phyloP scores from a whole-genome alignment of 2,329 filamentous ascomycete species.

The Ascochyta rabiei region DNA sequence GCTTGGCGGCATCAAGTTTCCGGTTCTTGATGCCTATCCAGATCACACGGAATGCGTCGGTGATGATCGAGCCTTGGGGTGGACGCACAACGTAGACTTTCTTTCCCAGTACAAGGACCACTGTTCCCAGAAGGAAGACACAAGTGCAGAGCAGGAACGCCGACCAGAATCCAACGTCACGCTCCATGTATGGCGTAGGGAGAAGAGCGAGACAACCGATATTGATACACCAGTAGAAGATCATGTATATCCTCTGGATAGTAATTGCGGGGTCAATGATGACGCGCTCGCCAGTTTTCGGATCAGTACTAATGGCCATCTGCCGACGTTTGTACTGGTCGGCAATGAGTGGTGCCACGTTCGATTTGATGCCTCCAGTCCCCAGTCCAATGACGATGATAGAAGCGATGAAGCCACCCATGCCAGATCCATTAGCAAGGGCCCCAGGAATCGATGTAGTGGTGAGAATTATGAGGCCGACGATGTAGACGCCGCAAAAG shows the following conservation, averaged over 20 bases:
- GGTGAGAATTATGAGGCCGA: conserved; percentile 71
- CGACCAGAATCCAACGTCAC: conserved; percentile 72
- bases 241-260: conserved; percentile 59
- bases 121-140: conserved; percentile 69
- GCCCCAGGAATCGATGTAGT: conserved; percentile 68
- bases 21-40: conserved; percentile 61
- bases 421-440: conserved; percentile 64
- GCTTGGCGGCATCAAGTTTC: conserved; percentile 69
- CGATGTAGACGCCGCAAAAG: conserved; percentile 67
- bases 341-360: conserved; percentile 64
- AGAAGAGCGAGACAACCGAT: conserved; percentile 71
- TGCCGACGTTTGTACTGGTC: conserved; percentile 54
- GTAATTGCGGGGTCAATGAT: conserved; percentile 56
- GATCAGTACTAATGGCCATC: conserved; percentile 51
- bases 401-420: conserved; percentile 67
- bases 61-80: conserved; percentile 47
- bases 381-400: conserved; percentile 74
- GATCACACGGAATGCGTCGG: conserved; percentile 62
- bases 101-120: conserved; percentile 53
- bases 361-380: conserved; percentile 82
- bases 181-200: conserved; percentile 73
- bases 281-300: conserved; percentile 53
- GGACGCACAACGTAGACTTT: conserved; percentile 50
- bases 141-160: conserved; percentile 68
- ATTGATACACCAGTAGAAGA: conserved; percentile 78